Evolutionary conservation across 805 yeast genomes (phyloP), one percentile per base, ranked within the genome.

Genomic region (Candida oleophila): DNA sequence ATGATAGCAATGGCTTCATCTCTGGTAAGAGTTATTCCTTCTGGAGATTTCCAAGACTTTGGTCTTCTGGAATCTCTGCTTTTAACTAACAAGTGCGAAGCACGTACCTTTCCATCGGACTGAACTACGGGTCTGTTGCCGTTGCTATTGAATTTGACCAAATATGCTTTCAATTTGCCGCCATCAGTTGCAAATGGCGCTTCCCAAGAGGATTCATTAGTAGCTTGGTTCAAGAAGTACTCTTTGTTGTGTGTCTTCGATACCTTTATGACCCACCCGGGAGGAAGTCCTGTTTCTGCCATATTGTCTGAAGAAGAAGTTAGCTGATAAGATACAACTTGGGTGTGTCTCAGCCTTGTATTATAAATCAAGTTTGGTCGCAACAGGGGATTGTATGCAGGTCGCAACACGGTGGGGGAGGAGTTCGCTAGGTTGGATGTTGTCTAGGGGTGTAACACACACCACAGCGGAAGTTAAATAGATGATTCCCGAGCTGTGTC

Each of bases 41-140:
- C 84, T 4, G 75, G 73, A 32, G 79, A 77, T 63, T 89, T 87
- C 95, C 97, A 94, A 19, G 96, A 88, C 11, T 90, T 81, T 5
- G 99, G 98, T 55, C 96, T 82, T 54, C 99, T 80, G 14, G 91
- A 83, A 44, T 81, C 92, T 40, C 67, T 71, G 65, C 91, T 96
- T 64, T 94, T 94, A 52, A 92, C 76, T 42, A 94, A 73, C 41
- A 94, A 70, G 62, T 94, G 99, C 44, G 86, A 76, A 15, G 87
- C 91, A 49, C 92, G 78, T 19, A 94, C 83, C 56, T 87, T 82
- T 38, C 81, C 78, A 50, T 71, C 74, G 33, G 53, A 55, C 15
- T 54, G 62, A 2, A 69, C 59, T 3, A 66, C 63, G 14, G 88
- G 88, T 49, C 74, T 76, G 42, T 72, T 73, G 14, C 66, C 66